These are phyloP conservation scores for Secale cereale DNA, from an alignment of 176 grass and related monocot genomes.

Conservation along the genomic window DNA sequence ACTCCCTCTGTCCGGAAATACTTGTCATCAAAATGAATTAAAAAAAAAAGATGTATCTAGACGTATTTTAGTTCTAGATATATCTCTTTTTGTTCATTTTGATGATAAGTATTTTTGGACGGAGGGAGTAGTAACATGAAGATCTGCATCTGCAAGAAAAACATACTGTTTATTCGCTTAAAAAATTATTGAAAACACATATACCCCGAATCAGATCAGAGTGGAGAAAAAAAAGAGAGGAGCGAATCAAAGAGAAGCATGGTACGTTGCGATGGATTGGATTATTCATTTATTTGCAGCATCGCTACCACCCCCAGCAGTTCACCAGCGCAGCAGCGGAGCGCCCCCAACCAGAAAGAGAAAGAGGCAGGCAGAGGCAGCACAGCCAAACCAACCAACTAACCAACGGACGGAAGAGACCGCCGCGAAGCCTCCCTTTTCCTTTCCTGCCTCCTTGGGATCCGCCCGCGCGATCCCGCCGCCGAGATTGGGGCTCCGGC, in stretches of 20 bases:
- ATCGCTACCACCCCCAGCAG: not conserved
- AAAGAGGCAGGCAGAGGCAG: not conserved
- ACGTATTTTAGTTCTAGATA: too few relatives aligned
- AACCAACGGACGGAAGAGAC: slow-evolving; percentile 32
- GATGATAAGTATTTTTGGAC: too few relatives aligned
- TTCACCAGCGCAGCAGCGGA: slow-evolving; percentile 14
- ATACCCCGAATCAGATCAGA: not conserved
- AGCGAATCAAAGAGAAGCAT: slow-evolving; percentile 12
- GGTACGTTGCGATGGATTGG: not conserved
- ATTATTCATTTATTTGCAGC: slow-evolving; percentile 23
- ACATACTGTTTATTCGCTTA: too few relatives aligned
- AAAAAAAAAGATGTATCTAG: too few relatives aligned
- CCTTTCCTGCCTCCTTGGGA: slow-evolving; percentile 23
- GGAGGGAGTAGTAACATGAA: too few relatives aligned
- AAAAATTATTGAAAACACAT: not conserved
- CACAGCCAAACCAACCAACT: not conserved
- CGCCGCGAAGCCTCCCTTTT: slow-evolving; percentile 23
- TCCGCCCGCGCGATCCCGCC: slow-evolving; percentile 29
- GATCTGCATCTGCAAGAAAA: not conserved
- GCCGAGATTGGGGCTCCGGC: not conserved
- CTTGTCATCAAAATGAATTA: too few relatives aligned
- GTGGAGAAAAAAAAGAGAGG: not conserved
- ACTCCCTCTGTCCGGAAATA: too few relatives aligned
- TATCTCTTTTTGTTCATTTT: too few relatives aligned
- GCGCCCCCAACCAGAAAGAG: slow-evolving; percentile 11